These are phyloP conservation scores for Talaromyces albobiverticillius DNA, from an alignment of 2,329 filamentous ascomycete genomes.

Conservation along the genomic window DNA sequence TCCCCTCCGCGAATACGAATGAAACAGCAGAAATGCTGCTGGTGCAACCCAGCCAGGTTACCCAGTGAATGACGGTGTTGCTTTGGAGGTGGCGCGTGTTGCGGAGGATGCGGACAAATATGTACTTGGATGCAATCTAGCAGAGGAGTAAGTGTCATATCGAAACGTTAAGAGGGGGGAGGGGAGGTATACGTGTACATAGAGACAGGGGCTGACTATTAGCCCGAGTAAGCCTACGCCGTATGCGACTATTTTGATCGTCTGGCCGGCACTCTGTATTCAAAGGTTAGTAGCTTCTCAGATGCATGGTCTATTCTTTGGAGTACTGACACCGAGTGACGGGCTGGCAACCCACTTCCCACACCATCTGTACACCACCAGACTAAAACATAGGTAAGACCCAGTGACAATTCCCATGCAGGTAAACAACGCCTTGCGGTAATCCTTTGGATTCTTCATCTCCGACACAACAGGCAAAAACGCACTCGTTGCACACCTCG, in stretches of 20 bases:
- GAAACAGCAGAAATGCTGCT: too few species aligned
- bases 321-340: slow-evolving; percentile 58
- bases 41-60: slow-evolving; percentile 50
- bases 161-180: too few species aligned
- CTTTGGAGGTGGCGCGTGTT: slow-evolving; percentile 51
- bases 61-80: slow-evolving; percentile 53
- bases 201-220: slow-evolving; percentile 48
- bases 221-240: slow-evolving; percentile 58
- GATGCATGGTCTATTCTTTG: too few species aligned
- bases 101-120: slow-evolving; percentile 56
- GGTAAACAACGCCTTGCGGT: slow-evolving; percentile 58
- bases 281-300: too few species aligned
- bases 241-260: slow-evolving; percentile 61
- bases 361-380: slow-evolving; percentile 62
- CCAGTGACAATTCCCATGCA: slow-evolving; percentile 58
- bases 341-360: slow-evolving; percentile 63
- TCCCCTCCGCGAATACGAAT: too few species aligned
- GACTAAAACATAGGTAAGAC: slow-evolving; percentile 57
- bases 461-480: slow-evolving; percentile 65
- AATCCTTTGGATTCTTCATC: slow-evolving; percentile 60
- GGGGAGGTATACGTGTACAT: too few species aligned
- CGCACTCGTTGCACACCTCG: slow-evolving; percentile 57
- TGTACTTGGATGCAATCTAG: slow-evolving; percentile 55
- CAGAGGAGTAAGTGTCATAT: too few species aligned
- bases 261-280: slow-evolving; percentile 58